Conservation (phyloP, 1,139 yeast species). For the Hemisphaericaspora subhashii region DNA sequence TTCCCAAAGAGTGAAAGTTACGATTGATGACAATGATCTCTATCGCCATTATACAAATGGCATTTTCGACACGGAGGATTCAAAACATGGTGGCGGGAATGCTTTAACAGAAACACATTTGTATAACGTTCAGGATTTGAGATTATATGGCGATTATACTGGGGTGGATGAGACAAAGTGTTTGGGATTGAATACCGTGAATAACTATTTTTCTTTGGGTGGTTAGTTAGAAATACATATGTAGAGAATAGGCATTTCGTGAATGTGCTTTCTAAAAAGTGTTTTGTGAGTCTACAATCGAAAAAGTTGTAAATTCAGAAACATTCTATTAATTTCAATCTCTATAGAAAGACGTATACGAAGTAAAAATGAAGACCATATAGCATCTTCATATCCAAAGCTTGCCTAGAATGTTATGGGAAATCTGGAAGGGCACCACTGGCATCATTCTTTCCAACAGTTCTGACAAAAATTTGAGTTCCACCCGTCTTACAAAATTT, state of each 20-base stretch:
- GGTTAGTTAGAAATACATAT: no score
- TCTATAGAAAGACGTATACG: no score
- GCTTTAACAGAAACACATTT: not conserved
- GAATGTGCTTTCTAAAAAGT: no score
- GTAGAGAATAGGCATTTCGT: no score
- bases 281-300: no score
- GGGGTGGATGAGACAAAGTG: constrained; percentile 23
- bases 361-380: no score
- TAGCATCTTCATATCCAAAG: no score
- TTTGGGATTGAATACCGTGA: constrained; percentile 11
- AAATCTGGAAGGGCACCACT: constrained; percentile 12
- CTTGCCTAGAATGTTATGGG: no score
- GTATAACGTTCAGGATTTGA: constrained; percentile 18
- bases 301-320: no score
- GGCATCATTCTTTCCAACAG: constrained; percentile 10
- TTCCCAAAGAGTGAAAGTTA: constrained; percentile 12
- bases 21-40: constrained; percentile 17
- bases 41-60: constrained; percentile 17
- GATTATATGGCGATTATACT: constrained; percentile 25
- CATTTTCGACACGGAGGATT: constrained; percentile 5
- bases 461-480: constrained; percentile 6
- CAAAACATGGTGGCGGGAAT: constrained; percentile 5
- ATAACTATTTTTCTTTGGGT: constrained; percentile 12
- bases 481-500: constrained; percentile 7
- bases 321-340: no score